A percentile compares a stretch with the other conserved stretches of the same genome.
These are phyloP conservation scores for Umbilicus rupestris DNA, from an alignment of 164 flowering plant species.

Conservation along the genomic window DNA sequence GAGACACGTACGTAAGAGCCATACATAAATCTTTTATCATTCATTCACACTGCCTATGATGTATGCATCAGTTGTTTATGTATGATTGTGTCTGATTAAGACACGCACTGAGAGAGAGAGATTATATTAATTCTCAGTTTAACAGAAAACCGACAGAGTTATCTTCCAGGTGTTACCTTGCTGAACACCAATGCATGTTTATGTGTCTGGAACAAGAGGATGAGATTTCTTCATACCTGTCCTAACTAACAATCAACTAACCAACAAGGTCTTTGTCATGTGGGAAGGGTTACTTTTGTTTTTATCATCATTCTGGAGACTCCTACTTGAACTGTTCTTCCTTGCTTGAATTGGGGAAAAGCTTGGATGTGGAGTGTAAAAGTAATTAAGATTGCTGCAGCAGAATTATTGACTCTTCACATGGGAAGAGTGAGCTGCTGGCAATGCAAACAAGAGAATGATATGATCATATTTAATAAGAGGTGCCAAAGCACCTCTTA, in stretches of 20 bases:
- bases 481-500: too few species aligned
- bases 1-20: not conserved
- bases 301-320: too few species aligned
- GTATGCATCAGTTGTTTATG: not conserved
- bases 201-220: not conserved
- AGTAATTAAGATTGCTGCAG: too few species aligned
- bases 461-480: constrained; percentile 4
- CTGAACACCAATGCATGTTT: too few species aligned
- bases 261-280: not conserved
- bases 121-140: too few species aligned
- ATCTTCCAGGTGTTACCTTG: not conserved
- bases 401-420: not conserved
- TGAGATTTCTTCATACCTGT: not conserved
- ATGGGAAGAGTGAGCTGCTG: constrained; percentile 2
- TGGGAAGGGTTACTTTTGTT: too few species aligned
- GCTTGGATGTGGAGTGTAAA: not conserved
- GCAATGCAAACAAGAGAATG: constrained; percentile 5
- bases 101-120: too few species aligned
- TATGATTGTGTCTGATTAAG: too few species aligned
- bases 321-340: too few species aligned
- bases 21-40: too few species aligned
- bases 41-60: too few species aligned
- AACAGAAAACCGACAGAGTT: not conserved
- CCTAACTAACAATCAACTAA: not conserved
- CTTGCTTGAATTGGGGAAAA: too few species aligned